Percentiles rank a stretch among this genome's conserved stretches.
Evolutionary conservation across 371 early-diverging fungal genomes (phyloP).

Genomic region (Mucor circinelloides): DNA sequence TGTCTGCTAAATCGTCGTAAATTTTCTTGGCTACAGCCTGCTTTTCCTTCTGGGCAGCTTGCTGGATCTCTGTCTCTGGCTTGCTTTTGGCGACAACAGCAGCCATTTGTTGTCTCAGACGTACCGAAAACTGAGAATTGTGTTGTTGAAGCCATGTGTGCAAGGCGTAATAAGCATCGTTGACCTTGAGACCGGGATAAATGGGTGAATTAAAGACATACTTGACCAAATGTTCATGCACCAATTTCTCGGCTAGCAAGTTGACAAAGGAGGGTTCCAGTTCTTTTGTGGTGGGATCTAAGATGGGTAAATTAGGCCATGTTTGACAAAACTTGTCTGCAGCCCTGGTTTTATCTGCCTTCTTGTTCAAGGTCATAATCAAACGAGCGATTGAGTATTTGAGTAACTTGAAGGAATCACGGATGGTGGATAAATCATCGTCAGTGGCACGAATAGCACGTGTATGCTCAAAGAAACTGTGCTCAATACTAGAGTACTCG

Average conservation of each 20-base stretch:
- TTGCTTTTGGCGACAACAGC: slow-evolving; percentile 55
- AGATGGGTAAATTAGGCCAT: slow-evolving; percentile 40
- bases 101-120: slow-evolving; percentile 63
- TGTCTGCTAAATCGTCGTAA: slow-evolving; percentile 48
- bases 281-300: slow-evolving; percentile 35
- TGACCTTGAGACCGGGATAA: slow-evolving; percentile 56
- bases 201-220: slow-evolving; percentile 52
- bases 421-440: slow-evolving; percentile 66
- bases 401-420: slow-evolving; percentile 56
- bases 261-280: slow-evolving; percentile 56
- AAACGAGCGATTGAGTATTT: slow-evolving; percentile 61
- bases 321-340: slow-evolving; percentile 37
- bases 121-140: slow-evolving; percentile 51
- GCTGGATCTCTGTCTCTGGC: slow-evolving; percentile 47
- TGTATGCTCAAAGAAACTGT: slow-evolving; percentile 60
- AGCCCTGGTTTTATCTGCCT: slow-evolving; percentile 50
- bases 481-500: slow-evolving; percentile 52
- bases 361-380: slow-evolving; percentile 59
- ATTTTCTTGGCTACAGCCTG: slow-evolving; percentile 33
- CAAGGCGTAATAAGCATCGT: slow-evolving; percentile 55
- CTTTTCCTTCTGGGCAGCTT: slow-evolving; percentile 43
- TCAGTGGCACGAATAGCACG: slow-evolving; percentile 63
- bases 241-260: slow-evolving; percentile 57
- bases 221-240: slow-evolving; percentile 54
- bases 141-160: slow-evolving; percentile 53